phyloP scores from a whole-genome alignment of 192 early-diverging fungal genomes.

The Coemansia umbellata region DNA sequence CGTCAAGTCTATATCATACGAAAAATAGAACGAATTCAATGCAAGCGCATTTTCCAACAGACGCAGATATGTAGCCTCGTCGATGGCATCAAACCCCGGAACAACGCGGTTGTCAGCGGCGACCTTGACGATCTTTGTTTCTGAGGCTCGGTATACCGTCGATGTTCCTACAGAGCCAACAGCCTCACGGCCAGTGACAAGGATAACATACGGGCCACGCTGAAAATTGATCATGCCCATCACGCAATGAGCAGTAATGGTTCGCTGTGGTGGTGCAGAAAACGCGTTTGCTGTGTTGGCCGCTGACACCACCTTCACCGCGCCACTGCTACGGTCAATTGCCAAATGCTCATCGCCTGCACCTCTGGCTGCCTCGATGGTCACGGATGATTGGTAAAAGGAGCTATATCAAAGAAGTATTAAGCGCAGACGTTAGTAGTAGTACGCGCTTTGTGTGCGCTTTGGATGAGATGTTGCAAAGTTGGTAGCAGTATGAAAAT shows the following conservation, averaged over 20 bases:
- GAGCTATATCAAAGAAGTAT: slow-evolving; percentile 14
- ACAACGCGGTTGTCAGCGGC: slow-evolving; percentile 21
- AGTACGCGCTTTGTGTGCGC: too few relatives aligned
- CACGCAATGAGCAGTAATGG: slow-evolving; percentile 40
- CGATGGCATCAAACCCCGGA: slow-evolving; percentile 32
- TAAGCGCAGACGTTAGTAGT: not conserved
- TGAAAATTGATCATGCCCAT: slow-evolving; percentile 45
- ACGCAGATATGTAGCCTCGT: slow-evolving; percentile 62
- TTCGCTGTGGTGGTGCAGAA: slow-evolving; percentile 34
- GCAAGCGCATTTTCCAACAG: slow-evolving; percentile 57
- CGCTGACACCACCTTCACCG: slow-evolving; percentile 5
- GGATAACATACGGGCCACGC: slow-evolving; percentile 44
- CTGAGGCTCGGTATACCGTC: slow-evolving; percentile 40
- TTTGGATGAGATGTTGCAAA: too few relatives aligned
- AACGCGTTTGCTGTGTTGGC: slow-evolving; percentile 12
- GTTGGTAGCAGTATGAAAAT: too few relatives aligned
- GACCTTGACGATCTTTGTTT: slow-evolving; percentile 39
- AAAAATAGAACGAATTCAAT: slow-evolving; percentile 70
- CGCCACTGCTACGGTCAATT: slow-evolving; percentile 34
- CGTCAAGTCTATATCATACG: slow-evolving; percentile 84
- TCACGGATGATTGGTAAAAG: slow-evolving; percentile 40
- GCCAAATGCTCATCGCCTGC: slow-evolving; percentile 29
- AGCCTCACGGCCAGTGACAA: slow-evolving; percentile 43
- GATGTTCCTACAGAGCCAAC: slow-evolving; percentile 33
- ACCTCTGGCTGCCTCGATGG: slow-evolving; percentile 36